A percentile compares a stretch with the other conserved stretches of the same genome.
These are phyloP conservation scores for Thalassiosira hispida DNA, from an alignment of 352 stramenopile species.

Conservation along the genomic window DNA sequence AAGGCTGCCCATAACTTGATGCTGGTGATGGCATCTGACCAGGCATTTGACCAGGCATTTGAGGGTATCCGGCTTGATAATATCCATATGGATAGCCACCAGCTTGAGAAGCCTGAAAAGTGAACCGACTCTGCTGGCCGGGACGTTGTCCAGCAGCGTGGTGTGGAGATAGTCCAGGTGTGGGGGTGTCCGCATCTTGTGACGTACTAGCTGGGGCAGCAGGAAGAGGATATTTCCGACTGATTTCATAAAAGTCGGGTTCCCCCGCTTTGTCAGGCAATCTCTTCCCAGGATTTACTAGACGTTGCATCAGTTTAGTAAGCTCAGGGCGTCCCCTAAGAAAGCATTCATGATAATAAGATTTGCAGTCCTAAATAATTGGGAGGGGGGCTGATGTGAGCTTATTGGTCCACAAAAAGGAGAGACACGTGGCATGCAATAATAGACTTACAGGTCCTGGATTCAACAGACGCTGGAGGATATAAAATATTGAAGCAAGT, in stretches of 20 bases:
- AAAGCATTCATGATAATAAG: conserved; percentile 55
- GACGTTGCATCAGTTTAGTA: conserved; percentile 39
- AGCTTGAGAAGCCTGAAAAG: conserved; percentile 1
- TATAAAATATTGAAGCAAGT: not conserved
- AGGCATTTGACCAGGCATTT: conserved; percentile 2
- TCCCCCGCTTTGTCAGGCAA: conserved; percentile 41
- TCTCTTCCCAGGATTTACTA: conserved; percentile 36
- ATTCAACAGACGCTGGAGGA: conserved; percentile 29
- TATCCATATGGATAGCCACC: conserved; percentile 25
- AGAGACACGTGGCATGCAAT: not conserved
- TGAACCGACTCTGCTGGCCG: conserved; percentile 13
- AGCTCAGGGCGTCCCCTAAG: conserved; percentile 37
- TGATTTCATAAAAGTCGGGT: conserved; percentile 52
- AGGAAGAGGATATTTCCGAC: conserved; percentile 35
- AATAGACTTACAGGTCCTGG: conserved; percentile 24
- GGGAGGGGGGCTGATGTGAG: conserved; percentile 5
- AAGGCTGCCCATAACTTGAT: conserved; percentile 8
- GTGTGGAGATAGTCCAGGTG: conserved; percentile 6
- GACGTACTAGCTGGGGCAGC: conserved; percentile 6
- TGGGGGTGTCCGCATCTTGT: not conserved
- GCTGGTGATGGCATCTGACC: conserved; percentile 22
- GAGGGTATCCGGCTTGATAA: conserved; percentile 19
- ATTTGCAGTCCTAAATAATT: conserved; percentile 26
- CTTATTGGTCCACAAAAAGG: not conserved
- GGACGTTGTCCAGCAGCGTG: conserved; percentile 8